Evolutionary conservation across 1,284 basidiomycete genomes (phyloP), one percentile per base, ranked within the genome.

Genomic region (Agroathelia rolfsii): DNA sequence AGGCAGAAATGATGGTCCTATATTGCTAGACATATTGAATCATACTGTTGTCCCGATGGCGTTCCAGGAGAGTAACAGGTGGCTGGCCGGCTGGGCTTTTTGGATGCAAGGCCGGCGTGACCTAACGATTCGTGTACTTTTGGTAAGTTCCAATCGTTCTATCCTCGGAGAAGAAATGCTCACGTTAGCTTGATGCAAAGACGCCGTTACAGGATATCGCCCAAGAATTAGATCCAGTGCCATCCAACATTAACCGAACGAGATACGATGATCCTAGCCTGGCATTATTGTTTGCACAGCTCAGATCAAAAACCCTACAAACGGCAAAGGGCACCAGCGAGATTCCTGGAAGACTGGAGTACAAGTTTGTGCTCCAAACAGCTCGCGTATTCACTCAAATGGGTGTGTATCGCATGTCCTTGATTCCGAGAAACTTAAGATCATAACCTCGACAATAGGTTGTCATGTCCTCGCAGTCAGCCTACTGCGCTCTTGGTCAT

Each of bases 21-120:
- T 96, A 0, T 54, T 97, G 16, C 59, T 61, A 13, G 68, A 68
- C 29, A 73, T 97, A 14, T 57, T 97, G 21, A 71, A 67, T 12
- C 70, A 70, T 29, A 77, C 71, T 0, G 78, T 97, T 2, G 56
- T 98, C 1, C 92, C 93, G 0, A 65, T 72, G 13, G 92, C 92
- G 0, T 87, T 96, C 51, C 64, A 67, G 33, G 70, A 79, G 12
- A 92, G 90, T 0, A 90, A 96, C 54, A 70, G 94, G 21, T 97
- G 87, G 83, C 62, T 97, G n/a, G 86, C 76, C n/a, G 88, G 82
- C 40, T 98, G 93, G 94, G 87, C 86, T 3, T 92, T 96, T 54
- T 95, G 92, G 88, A 63, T 88, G 41, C 62, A 97, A 17, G 76
- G 79, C 42, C 66, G 87, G 20, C 68, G 85, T 30, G 92, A 96